phyloP scores from a whole-genome alignment of 306 rosid species.

The Ormosia semicastrata region DNA sequence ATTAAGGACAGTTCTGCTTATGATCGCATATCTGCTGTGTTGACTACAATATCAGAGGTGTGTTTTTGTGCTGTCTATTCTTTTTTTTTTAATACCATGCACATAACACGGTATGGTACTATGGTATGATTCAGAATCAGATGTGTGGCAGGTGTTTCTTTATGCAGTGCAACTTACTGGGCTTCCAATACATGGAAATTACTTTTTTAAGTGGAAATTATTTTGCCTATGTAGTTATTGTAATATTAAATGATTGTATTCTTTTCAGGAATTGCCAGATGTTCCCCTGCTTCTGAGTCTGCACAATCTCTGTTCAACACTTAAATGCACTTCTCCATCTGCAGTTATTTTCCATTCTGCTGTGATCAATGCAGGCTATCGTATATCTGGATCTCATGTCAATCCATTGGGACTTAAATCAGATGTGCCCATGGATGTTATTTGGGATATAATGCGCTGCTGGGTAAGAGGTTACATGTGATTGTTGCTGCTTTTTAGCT shows the following conservation, averaged over 20 bases:
- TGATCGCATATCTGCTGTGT: conserved; percentile 80
- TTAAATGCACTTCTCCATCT: conserved; percentile 97
- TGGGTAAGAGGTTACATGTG: conserved; percentile 62
- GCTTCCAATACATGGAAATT: no score
- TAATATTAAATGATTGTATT: not conserved
- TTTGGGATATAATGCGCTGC: conserved; percentile 99
- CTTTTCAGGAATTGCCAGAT: conserved; percentile 83
- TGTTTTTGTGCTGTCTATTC: not conserved
- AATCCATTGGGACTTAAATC: conserved; percentile 90
- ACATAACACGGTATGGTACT: not conserved
- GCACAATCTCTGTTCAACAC: conserved; percentile 92
- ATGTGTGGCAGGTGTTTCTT: not conserved
- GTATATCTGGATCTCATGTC: conserved; percentile 92
- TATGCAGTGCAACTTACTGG: not conserved
- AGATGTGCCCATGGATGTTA: conserved; percentile 91
- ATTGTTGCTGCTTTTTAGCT: no score
- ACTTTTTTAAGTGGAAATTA: not conserved
- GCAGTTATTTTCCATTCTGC: conserved; percentile 92
- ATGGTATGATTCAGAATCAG: not conserved
- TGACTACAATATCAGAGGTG: conserved; percentile 93
- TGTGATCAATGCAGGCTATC: conserved; percentile 90
- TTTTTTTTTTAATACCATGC: not conserved
- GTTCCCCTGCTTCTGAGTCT: conserved; percentile 89
- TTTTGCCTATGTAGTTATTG: not conserved
- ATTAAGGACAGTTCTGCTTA: conserved; percentile 79